Evolutionary conservation across 305 asterid species (phyloP).

Genomic region (Fraxinus latifolia): DNA sequence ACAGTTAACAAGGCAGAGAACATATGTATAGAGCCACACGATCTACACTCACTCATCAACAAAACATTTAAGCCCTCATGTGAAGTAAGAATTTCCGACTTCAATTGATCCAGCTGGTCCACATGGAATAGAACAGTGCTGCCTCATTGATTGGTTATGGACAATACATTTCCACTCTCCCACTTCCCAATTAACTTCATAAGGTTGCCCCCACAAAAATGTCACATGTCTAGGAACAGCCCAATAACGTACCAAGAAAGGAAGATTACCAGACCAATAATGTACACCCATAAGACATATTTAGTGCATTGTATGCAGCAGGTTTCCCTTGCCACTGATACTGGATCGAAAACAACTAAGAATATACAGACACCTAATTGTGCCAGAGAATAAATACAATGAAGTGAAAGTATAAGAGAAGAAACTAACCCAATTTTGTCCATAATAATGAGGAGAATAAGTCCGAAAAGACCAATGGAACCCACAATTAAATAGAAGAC

Average conservation of each 20-base stretch:
- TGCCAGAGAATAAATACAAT: slow-evolving; percentile 16
- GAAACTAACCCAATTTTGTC: slow-evolving; percentile 66
- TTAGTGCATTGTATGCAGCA: slow-evolving; percentile 11
- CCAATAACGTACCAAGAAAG: slow-evolving; percentile 1
- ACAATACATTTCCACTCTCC: background rate
- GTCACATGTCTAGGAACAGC: background rate
- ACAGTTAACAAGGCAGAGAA: background rate
- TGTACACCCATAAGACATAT: slow-evolving; percentile 2
- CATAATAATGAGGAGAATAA: slow-evolving; percentile 78
- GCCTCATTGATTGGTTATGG: background rate
- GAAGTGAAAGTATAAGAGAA: slow-evolving; percentile 28
- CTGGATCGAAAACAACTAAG: slow-evolving; percentile 13
- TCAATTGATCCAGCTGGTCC: background rate
- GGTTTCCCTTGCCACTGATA: slow-evolving; percentile 4
- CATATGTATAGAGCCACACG: background rate
- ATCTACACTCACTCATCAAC: background rate
- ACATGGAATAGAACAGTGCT: background rate
- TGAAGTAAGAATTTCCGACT: slow-evolving; percentile 8
- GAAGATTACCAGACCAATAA: background rate
- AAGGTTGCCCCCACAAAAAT: slow-evolving; percentile 6
- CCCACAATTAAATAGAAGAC: slow-evolving; percentile 88
- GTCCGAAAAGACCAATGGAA: slow-evolving; percentile 83
- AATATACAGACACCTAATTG: slow-evolving; percentile 1
- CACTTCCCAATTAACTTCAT: slow-evolving; percentile 5
- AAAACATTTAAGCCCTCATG: slow-evolving; percentile 17